A percentile compares a stretch with the other conserved stretches of the same genome.
Conservation (phyloP, 2,329 filamentous ascomycete genomes). For the Simplicillium aogashimaense region DNA sequence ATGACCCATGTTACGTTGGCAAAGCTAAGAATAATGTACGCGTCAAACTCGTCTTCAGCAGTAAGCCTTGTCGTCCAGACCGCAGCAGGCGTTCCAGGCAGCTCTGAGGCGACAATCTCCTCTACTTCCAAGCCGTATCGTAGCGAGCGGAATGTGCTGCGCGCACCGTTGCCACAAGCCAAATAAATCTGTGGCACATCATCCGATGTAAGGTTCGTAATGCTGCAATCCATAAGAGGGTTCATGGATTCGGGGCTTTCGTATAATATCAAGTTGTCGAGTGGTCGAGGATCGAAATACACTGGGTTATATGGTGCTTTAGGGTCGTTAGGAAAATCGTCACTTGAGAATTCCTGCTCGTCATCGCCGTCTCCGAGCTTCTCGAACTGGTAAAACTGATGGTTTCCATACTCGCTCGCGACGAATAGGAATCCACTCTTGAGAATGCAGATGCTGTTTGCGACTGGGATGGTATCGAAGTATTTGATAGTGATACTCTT, state of each 20-base stretch:
- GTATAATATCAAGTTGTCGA: conserved; percentile 75
- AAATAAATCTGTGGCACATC: conserved; percentile 96
- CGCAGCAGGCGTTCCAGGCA: conserved; percentile 78
- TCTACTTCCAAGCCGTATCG: conserved; percentile 90
- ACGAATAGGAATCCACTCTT: conserved; percentile 95
- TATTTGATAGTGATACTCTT: conserved; percentile 86
- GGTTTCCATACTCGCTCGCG: conserved; percentile 85
- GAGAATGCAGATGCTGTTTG: conserved; percentile 79
- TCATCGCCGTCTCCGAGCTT: conserved; percentile 94
- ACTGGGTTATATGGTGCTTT: conserved; percentile 62
- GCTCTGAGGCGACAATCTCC: conserved; percentile 88
- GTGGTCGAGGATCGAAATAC: conserved; percentile 72
- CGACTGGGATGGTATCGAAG: conserved; percentile 90
- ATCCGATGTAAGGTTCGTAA: conserved; percentile 82
- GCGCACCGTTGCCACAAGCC: conserved; percentile 77
- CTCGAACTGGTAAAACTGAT: conserved; percentile 94
- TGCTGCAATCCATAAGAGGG: conserved; percentile 81
- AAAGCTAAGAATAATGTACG: conserved; percentile 92
- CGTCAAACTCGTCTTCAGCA: conserved; percentile 74
- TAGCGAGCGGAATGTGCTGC: conserved; percentile 82
- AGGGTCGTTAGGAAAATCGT: conserved; percentile 70
- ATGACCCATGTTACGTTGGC: conserved; percentile 83
- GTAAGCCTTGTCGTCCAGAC: conserved; percentile 94
- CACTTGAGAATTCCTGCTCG: conserved; percentile 76
- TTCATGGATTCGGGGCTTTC: conserved; percentile 85